Evolutionary conservation across 2,329 filamentous ascomycete genomes (phyloP).

Genomic region (Aureobasidium sp.): DNA sequence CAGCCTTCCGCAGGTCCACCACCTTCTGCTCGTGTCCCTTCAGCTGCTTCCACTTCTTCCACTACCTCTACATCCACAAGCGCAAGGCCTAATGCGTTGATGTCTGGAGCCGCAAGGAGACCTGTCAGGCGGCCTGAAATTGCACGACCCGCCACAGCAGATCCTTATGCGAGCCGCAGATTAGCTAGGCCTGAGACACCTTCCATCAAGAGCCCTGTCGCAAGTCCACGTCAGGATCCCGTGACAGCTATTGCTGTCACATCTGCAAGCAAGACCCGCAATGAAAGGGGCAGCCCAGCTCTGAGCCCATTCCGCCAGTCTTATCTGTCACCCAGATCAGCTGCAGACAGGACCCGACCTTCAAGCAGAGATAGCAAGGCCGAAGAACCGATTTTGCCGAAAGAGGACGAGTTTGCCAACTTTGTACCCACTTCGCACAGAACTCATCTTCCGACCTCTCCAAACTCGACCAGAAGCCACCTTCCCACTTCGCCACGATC

Average conservation of each 20-base stretch:
- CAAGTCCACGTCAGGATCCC: constrained; percentile 35
- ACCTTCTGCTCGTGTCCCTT: constrained; percentile 21
- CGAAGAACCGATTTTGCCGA: constrained; percentile 17
- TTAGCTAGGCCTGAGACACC: constrained; percentile 38
- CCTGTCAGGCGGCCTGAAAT: constrained; percentile 38
- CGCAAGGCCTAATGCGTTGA: constrained; percentile 40
- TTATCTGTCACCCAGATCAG: constrained; percentile 13
- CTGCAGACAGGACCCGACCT: constrained; percentile 23
- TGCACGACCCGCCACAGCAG: constrained; percentile 46
- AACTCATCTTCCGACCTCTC: constrained; percentile 24
- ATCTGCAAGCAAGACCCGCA: constrained; percentile 16
- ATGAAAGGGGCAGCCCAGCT: constrained; percentile 17
- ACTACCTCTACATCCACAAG: constrained; percentile 24
- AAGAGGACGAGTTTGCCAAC: constrained; percentile 43
- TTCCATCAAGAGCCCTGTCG: constrained; percentile 38
- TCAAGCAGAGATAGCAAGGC: constrained; percentile 28
- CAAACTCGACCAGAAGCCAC: constrained; percentile 24
- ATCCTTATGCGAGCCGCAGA: constrained; percentile 42
- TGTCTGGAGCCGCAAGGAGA: constrained; percentile 54
- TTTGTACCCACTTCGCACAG: constrained; percentile 34
- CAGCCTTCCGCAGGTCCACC: constrained; percentile 4
- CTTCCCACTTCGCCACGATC: constrained; percentile 21
- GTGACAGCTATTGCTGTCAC: constrained; percentile 20
- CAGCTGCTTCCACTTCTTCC: constrained; percentile 27
- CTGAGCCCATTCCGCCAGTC: constrained; percentile 16